A percentile compares a stretch with the other conserved stretches of the same genome.
Evolutionary conservation across 345 rosid species (phyloP).

Genomic region (Eucalyptus regnans): DNA sequence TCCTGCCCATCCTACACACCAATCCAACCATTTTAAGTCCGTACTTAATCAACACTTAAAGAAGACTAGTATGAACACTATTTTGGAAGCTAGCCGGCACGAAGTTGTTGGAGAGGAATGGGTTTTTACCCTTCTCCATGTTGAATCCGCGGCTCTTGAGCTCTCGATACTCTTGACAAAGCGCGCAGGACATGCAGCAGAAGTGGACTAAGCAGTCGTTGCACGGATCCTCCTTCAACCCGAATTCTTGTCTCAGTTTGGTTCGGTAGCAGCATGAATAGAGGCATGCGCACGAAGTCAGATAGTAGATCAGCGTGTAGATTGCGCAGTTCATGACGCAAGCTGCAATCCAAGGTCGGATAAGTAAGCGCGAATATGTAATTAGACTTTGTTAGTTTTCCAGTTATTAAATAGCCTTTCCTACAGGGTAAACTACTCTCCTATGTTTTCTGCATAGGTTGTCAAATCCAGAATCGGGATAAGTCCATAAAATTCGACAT

Average conservation of each 20-base stretch:
- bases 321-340: constrained; percentile 8
- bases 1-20: background rate
- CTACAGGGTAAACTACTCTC: background rate
- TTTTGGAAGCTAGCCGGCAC: background rate
- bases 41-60: background rate
- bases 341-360: constrained; percentile 3
- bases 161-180: background rate
- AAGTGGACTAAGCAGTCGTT: background rate
- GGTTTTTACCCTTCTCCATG: background rate
- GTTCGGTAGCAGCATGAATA: constrained; percentile 17
- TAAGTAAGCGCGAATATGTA: background rate
- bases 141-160: background rate
- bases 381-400: background rate
- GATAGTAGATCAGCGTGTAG: background rate
- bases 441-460: background rate
- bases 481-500: background rate
- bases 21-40: background rate
- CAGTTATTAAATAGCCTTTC: background rate
- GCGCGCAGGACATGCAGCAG: background rate
- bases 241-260: constrained; percentile 15
- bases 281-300: constrained; percentile 1
- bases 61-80: background rate
- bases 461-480: background rate
- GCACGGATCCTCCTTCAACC: background rate
- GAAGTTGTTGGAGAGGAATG: background rate